Evolutionary conservation across 345 rosid species (phyloP).

Genomic region (Viola odorata): DNA sequence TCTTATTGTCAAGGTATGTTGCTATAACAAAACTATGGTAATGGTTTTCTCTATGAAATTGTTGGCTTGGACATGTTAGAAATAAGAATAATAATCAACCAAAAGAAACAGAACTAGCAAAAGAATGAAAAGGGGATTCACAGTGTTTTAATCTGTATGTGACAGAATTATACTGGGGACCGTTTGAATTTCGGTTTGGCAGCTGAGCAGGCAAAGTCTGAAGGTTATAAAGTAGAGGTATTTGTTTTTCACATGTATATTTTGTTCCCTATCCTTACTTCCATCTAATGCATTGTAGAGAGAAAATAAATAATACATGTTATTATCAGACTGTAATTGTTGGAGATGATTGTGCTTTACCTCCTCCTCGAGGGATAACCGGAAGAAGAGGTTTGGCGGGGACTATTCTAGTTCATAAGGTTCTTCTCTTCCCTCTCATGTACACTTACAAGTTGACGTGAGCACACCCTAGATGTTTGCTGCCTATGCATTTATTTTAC

Average conservation of each 20-base stretch:
- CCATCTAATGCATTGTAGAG: neutral
- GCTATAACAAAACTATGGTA: conserved; percentile 3
- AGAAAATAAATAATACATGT: conserved; percentile 1
- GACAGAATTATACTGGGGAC: conserved; percentile 94
- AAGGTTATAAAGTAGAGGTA: conserved; percentile 95
- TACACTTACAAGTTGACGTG: neutral
- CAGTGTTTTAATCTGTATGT: conserved; percentile 21
- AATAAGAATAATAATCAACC: neutral
- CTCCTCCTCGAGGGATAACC: conserved; percentile 82
- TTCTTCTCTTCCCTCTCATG: conserved; percentile 10
- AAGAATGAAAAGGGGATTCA: conserved; percentile 5
- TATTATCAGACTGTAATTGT: conserved; percentile 74
- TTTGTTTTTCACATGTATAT: neutral
- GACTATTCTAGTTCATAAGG: conserved; percentile 90
- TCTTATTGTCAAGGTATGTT: conserved; percentile 74
- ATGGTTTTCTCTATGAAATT: neutral
- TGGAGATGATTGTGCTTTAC: conserved; percentile 97
- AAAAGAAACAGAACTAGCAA: neutral
- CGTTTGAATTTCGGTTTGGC: conserved; percentile 97
- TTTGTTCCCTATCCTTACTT: neutral
- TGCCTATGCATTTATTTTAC: neutral
- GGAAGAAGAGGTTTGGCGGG: conserved; percentile 98
- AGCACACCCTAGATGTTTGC: neutral
- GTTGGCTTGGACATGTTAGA: neutral
- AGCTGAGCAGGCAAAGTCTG: conserved; percentile 98